A percentile compares a stretch with the other conserved stretches of the same genome.
Evolutionary conservation across 352 stramenopile species (phyloP).

Genomic region (Pythium sukuiense): DNA sequence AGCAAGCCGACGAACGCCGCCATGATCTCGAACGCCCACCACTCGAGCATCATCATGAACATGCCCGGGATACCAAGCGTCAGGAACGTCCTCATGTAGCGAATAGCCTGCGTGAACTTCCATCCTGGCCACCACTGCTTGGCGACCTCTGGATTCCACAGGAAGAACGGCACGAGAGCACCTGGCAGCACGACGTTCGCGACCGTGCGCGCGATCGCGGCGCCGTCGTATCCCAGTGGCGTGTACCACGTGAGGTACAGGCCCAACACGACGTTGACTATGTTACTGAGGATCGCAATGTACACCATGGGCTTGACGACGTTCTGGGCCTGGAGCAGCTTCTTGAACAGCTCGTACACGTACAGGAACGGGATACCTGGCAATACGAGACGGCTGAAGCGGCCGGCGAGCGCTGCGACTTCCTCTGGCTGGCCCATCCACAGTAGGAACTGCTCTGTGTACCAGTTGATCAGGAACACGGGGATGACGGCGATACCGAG

Average conservation of each 20-base stretch:
- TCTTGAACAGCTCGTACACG: constrained; percentile 85
- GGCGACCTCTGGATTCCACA: constrained; percentile 49
- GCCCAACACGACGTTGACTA: constrained; percentile 75
- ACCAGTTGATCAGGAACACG: constrained; percentile 74
- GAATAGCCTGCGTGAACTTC: constrained; percentile 46
- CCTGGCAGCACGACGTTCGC: constrained; percentile 57
- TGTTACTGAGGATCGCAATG: constrained; percentile 69
- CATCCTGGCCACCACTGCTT: constrained; percentile 71
- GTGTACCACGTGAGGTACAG: constrained; percentile 85
- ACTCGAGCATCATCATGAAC: constrained; percentile 81
- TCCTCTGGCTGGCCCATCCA: constrained; percentile 59
- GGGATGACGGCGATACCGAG: constrained; percentile 54
- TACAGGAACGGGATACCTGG: constrained; percentile 81
- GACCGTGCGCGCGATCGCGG: constrained; percentile 69
- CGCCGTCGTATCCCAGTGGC: constrained; percentile 70
- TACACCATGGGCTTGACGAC: constrained; percentile 84
- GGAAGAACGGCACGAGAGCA: constrained; percentile 64
- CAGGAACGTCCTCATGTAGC: constrained; percentile 64
- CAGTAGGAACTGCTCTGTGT: constrained; percentile 62
- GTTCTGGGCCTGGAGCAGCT: constrained; percentile 85
- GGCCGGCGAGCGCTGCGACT: constrained; percentile 64
- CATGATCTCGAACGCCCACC: constrained; percentile 84
- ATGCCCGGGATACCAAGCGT: constrained; percentile 63
- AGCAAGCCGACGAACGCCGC: constrained; percentile 60
- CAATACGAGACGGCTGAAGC: constrained; percentile 69